Evolutionary conservation across 768 basidiomycete genomes (phyloP).

Genomic region (Pilatotrama ljubarskyi): DNA sequence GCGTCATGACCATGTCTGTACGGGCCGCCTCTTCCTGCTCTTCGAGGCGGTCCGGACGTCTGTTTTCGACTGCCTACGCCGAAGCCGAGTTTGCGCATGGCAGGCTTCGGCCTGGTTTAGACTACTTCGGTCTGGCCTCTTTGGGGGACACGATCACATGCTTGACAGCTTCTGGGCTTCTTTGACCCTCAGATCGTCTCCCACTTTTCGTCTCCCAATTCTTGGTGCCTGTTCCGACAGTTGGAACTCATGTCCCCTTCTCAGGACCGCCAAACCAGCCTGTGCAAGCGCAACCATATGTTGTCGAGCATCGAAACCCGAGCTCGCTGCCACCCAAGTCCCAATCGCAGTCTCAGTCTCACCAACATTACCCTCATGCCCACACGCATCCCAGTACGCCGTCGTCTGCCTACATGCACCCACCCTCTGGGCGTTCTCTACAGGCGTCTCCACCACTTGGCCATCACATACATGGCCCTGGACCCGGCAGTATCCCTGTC

Average conservation of each 20-base stretch:
- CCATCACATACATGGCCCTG: conserved; percentile 15
- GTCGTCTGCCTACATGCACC: conserved; percentile 28
- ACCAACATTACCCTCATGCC: conserved; percentile 23
- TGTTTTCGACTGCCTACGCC: not conserved
- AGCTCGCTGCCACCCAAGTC: conserved; percentile 11
- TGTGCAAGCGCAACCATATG: conserved; percentile 11
- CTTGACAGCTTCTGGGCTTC: conserved; percentile 14
- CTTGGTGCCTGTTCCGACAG: not conserved
- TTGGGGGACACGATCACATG: conserved; percentile 13
- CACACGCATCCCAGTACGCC: conserved; percentile 26
- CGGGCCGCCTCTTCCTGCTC: too few species aligned
- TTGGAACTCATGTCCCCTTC: not conserved
- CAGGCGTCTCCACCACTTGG: conserved; percentile 7
- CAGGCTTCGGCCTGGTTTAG: conserved; percentile 2
- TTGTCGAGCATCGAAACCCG: conserved; percentile 13
- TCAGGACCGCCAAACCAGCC: not conserved
- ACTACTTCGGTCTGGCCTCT: conserved; percentile 1
- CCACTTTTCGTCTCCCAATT: not conserved
- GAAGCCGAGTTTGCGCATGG: not conserved
- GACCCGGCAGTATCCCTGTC: conserved; percentile 26
- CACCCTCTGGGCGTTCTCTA: conserved; percentile 15
- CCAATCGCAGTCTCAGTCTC: conserved; percentile 16
- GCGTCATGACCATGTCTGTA: not conserved
- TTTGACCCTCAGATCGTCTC: not conserved
- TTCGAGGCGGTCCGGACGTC: not conserved